phyloP scores from a whole-genome alignment of 2,329 filamentous ascomycete genomes.

The Diplocarpon rosae region DNA sequence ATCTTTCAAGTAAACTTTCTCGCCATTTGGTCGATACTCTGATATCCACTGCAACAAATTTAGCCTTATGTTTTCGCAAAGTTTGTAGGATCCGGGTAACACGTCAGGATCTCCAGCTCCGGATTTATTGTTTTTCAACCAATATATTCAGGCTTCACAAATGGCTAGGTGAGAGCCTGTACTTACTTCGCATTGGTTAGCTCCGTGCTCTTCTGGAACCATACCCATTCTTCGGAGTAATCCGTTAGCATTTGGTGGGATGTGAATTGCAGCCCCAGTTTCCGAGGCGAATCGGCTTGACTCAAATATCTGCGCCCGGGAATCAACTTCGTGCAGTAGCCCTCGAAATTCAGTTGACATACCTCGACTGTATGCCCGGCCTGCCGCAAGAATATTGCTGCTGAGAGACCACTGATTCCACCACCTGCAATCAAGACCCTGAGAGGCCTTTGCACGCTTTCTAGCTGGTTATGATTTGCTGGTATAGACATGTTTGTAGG shows the following conservation, averaged over 20 bases:
- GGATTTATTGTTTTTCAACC: no score
- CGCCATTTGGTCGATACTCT: conserved; percentile 6
- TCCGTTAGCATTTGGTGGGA: conserved; percentile 50
- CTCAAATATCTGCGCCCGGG: conserved; percentile 38
- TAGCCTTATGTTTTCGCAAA: not conserved
- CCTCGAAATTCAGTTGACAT: not conserved
- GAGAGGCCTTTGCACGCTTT: no score
- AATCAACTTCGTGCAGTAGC: not conserved
- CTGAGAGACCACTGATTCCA: conserved; percentile 43
- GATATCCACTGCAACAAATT: conserved; percentile 1
- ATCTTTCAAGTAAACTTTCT: conserved; percentile 1
- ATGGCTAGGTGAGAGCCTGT: no score
- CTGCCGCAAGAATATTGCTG: conserved; percentile 33
- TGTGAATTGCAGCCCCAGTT: conserved; percentile 49
- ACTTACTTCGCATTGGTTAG: not conserved
- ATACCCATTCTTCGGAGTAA: conserved; percentile 38
- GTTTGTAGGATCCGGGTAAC: no score
- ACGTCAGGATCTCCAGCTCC: no score
- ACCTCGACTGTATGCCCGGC: conserved; percentile 13
- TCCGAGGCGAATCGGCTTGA: conserved; percentile 45
- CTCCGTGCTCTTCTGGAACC: conserved; percentile 31
- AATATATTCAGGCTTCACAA: no score
- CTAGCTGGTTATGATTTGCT: no score
- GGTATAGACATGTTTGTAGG: no score
- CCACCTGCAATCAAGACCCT: conserved; percentile 11